phyloP scores from a whole-genome alignment of 2,329 filamentous ascomycete genomes.

The Epichloe brachyelytri region DNA sequence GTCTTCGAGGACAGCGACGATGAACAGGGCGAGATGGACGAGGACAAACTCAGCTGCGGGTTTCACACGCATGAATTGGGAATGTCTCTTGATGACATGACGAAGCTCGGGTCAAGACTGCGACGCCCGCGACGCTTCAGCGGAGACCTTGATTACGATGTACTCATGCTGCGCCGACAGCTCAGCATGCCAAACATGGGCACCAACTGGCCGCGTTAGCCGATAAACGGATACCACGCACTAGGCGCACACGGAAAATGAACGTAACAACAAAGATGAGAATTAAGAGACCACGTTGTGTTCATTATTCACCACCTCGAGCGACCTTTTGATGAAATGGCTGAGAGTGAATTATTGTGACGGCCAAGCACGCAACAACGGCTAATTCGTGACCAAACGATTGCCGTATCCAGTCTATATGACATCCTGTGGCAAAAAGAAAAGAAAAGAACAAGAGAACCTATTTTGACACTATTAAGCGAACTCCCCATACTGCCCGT shows the following conservation, averaged over 20 bases:
- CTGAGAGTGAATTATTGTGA: background rate
- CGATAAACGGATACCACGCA: background rate
- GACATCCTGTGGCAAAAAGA: background rate
- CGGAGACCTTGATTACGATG: background rate
- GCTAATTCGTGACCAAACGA: background rate
- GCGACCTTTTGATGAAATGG: background rate
- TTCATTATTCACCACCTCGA: too few species aligned
- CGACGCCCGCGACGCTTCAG: background rate
- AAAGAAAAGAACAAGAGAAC: background rate
- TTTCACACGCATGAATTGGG: background rate
- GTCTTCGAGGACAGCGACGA: background rate
- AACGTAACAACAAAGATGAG: too few species aligned
- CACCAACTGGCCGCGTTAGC: background rate
- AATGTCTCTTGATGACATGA: background rate
- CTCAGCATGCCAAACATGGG: slow-evolving; percentile 1
- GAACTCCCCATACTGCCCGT: slow-evolving; percentile 83
- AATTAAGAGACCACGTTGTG: too few species aligned
- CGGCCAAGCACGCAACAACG: background rate
- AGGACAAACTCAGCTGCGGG: background rate
- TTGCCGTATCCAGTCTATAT: slow-evolving; percentile 3
- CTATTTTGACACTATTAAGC: slow-evolving; percentile 22
- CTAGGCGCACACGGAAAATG: too few species aligned
- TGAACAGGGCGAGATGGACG: background rate
- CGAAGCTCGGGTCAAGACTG: background rate
- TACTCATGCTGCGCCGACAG: background rate